phyloP scores from a whole-genome alignment of 192 early-diverging fungal species.

The Backusella sp. region DNA sequence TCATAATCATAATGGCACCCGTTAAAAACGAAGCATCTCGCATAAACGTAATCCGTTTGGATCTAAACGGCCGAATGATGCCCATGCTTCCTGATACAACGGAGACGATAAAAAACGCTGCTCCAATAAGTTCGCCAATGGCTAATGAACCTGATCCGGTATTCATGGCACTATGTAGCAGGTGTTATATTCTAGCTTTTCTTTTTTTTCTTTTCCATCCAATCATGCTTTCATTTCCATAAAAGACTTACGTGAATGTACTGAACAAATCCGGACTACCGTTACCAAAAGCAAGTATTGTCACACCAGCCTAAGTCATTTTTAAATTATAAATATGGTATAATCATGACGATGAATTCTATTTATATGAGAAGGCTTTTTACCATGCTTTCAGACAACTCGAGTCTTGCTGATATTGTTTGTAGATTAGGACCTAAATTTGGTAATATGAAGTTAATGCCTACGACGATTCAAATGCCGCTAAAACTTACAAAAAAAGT shows the following conservation, averaged over 20 bases:
- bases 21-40: conserved; percentile 78
- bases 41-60: conserved; percentile 63
- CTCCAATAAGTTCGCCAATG: conserved; percentile 87
- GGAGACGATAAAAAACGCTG: conserved; percentile 78
- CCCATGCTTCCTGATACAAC: conserved; percentile 84
- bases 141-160: conserved; percentile 74
- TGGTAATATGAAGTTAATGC: conserved; percentile 2
- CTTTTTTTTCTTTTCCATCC: not conserved
- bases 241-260: conserved; percentile 53
- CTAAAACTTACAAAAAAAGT: conserved; percentile 67
- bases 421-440: conserved; percentile 71
- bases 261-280: conserved; percentile 91
- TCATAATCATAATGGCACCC: conserved; percentile 51
- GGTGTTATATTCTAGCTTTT: not conserved
- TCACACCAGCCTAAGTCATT: conserved; percentile 58
- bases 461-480: not conserved
- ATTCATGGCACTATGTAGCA: conserved; percentile 58
- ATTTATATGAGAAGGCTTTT: conserved; percentile 8
- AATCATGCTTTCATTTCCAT: not conserved
- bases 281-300: conserved; percentile 82
- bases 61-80: conserved; percentile 74
- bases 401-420: conserved; percentile 68
- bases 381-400: conserved; percentile 80
- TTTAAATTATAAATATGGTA: not conserved
- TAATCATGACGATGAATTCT: not conserved